phyloP scores from a whole-genome alignment of 257 asterid species.

The Nicotiana knightiana region DNA sequence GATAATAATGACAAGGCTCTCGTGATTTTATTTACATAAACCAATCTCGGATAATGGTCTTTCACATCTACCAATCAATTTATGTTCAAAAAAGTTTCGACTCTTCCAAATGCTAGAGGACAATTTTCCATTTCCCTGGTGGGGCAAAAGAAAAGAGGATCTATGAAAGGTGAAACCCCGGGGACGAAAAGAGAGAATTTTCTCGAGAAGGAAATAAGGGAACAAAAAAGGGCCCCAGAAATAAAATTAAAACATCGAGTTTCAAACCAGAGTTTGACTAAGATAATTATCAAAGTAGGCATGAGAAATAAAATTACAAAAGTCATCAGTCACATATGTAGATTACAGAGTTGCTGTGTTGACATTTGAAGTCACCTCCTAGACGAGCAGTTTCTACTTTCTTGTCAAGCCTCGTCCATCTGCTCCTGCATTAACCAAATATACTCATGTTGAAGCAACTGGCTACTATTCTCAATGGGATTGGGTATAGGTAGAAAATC shows the following conservation, averaged over 20 bases:
- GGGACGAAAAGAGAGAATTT: not conserved
- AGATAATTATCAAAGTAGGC: conserved; percentile 15
- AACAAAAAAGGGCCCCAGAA: not conserved
- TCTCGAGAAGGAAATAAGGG: not conserved
- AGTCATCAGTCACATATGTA: conserved; percentile 27
- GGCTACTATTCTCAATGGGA: not conserved
- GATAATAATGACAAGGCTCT: too few species aligned
- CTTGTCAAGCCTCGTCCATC: conserved; percentile 43
- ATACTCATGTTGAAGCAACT: not conserved
- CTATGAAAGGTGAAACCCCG: not conserved
- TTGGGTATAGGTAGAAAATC: not conserved
- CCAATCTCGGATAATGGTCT: too few species aligned
- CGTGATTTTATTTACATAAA: too few species aligned
- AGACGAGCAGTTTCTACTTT: conserved; percentile 18
- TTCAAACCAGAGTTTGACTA: conserved; percentile 8
- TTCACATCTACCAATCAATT: too few species aligned
- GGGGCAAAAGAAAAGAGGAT: not conserved
- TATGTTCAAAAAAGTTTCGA: too few species aligned
- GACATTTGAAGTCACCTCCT: conserved; percentile 58
- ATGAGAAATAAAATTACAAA: conserved; percentile 15
- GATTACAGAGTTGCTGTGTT: conserved; percentile 25
- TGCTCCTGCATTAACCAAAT: conserved; percentile 41
- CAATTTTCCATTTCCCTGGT: not conserved
- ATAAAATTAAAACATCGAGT: not conserved
- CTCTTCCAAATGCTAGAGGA: not conserved